Evolutionary conservation across 2,329 filamentous ascomycete genomes (phyloP), one percentile per base, ranked within the genome.

Genomic region (Phoma sp.): DNA sequence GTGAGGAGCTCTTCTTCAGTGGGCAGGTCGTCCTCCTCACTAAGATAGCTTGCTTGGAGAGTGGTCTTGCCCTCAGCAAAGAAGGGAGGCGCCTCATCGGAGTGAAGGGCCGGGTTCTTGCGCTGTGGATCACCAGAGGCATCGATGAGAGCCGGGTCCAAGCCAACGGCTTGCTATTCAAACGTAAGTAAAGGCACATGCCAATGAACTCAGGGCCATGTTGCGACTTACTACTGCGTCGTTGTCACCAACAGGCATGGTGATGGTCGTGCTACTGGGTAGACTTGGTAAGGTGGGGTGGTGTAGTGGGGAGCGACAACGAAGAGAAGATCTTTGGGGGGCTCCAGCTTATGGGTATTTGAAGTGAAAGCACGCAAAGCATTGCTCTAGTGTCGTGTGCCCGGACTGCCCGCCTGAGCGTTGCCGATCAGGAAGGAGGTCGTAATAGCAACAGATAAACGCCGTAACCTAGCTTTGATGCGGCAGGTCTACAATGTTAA

Each of bases 21-120:
- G 12, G 73, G 73, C 29, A 72, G 57, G 21, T 62, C 57, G 12
- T 68, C 62, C 9, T 58, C 52, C 5, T 68, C 67, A 34, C 46
- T 42, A 14, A 72, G 38, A 54, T 71, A 74, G 51, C 60, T 63
- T 40, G 65, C 67, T 52, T 74, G 71, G 15, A 70, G 60, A 32
- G 75, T 73, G 40, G 73, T 65, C 65, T 78, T 74, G 46, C 77
- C 76, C 58, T 71, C 69, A 9, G 63, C 64, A 23, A 68, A 59
- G 59, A 67, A 74, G 23, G 66, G 51, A n/a, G 69, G 71, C 5
- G 70, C 63, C 20, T 50, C 49, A 21, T 61, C 61, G 3, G 53
- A 47, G 48, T 65, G 61, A 20, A 65, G 53, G 15, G 61, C 67
- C 11, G 69, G 69, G 39, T 68, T 53, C 59, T 68, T 67, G 60